These are phyloP conservation scores for Macrotyloma uniflorum DNA, from an alignment of 306 rosid genomes.

Conservation along the genomic window DNA sequence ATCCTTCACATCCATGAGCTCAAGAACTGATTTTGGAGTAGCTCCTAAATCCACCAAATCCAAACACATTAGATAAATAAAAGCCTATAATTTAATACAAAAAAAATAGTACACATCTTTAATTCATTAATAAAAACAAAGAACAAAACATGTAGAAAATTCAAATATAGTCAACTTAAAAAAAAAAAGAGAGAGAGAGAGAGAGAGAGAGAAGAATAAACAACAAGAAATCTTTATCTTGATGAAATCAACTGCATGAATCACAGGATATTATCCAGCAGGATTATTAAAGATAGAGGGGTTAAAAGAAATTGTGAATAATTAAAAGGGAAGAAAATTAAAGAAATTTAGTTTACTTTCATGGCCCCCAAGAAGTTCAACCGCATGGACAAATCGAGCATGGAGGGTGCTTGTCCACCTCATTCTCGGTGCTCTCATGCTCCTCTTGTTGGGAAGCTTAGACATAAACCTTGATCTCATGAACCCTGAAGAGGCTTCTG, in stretches of 20 bases:
- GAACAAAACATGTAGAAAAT: not conserved
- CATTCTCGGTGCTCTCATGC: conserved; percentile 97
- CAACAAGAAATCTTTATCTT: not conserved
- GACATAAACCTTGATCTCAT: conserved; percentile 86
- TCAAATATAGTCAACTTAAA: not conserved
- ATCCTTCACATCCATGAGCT: conserved; percentile 98
- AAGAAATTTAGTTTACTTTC: conserved; percentile 59
- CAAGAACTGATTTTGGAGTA: conserved; percentile 93
- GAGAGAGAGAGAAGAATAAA: not conserved
- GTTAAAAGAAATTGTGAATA: not conserved
- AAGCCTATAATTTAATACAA: not conserved
- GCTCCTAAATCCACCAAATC: conserved; percentile 68
- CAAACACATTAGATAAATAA: conserved; percentile 21
- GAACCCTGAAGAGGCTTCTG: conserved; percentile 54
- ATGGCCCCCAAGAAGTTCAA: conserved; percentile 95
- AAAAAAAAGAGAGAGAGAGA: not conserved
- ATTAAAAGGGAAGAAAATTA: not conserved
- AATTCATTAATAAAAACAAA: not conserved
- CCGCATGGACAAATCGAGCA: conserved; percentile 89
- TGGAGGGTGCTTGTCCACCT: conserved; percentile 95
- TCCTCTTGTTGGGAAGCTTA: conserved; percentile 71
- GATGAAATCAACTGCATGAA: not conserved
- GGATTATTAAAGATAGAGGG: not conserved
- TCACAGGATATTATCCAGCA: not conserved
- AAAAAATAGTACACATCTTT: not conserved